A percentile compares a stretch with the other conserved stretches of the same genome.
These are phyloP conservation scores for Microglena sp. DNA, from an alignment of 139 green algal genomes.

Conservation along the genomic window DNA sequence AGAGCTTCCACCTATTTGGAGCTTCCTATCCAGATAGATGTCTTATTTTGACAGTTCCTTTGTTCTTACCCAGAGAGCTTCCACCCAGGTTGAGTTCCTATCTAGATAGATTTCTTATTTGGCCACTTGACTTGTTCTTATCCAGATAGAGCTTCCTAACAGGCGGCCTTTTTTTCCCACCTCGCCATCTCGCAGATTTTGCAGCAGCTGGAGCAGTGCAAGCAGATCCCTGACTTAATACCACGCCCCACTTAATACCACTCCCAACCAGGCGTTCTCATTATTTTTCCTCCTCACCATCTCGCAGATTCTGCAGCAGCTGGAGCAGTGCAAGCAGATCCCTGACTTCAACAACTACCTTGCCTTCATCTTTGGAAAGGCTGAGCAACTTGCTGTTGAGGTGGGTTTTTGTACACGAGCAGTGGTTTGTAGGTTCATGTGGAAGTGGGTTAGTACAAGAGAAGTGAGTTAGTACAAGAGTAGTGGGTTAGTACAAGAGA, in stretches of 20 bases:
- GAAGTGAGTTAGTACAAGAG: too few relatives aligned
- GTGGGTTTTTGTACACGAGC: constrained; percentile 28
- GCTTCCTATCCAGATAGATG: too few relatives aligned
- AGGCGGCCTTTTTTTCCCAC: too few relatives aligned
- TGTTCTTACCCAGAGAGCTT: constrained; percentile 3
- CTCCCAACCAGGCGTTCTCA: too few relatives aligned
- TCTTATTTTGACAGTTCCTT: too few relatives aligned
- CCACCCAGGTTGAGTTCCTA: neutral
- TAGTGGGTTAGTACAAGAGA: too few relatives aligned
- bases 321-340: constrained; percentile 61
- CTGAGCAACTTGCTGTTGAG: constrained; percentile 56
- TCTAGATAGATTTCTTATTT: neutral
- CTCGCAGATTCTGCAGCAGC: constrained; percentile 73
- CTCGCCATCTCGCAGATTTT: constrained; percentile 82
- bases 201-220: constrained; percentile 68
- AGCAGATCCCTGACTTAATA: constrained; percentile 78
- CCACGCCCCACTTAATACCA: neutral
- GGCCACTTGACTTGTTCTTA: neutral
- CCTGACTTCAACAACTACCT: constrained; percentile 97
- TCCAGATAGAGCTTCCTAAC: neutral
- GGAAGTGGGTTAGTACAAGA: too few relatives aligned
- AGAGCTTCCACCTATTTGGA: too few relatives aligned
- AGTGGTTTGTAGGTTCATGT: constrained; percentile 2
- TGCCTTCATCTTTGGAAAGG: constrained; percentile 72
- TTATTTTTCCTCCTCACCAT: too few relatives aligned